These are phyloP conservation scores for Porogramme epimiltina DNA, from an alignment of 1,284 basidiomycete genomes.

Conservation along the genomic window DNA sequence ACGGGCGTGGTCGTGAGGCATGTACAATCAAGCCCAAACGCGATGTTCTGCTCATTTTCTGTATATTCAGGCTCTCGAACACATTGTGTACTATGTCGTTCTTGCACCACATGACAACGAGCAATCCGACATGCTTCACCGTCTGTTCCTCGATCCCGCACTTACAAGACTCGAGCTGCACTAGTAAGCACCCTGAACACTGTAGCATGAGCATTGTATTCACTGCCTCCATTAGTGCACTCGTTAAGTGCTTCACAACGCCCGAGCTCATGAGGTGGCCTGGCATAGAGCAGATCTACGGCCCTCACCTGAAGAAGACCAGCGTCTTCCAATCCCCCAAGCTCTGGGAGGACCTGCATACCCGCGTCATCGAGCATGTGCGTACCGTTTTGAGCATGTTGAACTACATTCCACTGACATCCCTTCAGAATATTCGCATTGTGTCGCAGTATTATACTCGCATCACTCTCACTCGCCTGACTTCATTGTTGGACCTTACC, in stretches of 20 bases:
- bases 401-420: conserved; percentile 2
- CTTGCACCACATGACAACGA: conserved; percentile 96
- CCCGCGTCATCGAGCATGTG: conserved; percentile 96
- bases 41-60: background rate
- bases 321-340: conserved; percentile 81
- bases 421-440: conserved; percentile 88
- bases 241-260: conserved; percentile 96
- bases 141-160: conserved; percentile 79
- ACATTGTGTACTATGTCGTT: conserved; percentile 94
- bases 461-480: conserved; percentile 84
- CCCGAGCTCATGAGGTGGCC: conserved; percentile 98
- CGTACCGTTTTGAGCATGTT: conserved; percentile 33
- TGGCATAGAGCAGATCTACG: conserved; percentile 91
- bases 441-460: conserved; percentile 94
- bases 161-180: conserved; percentile 84
- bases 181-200: conserved; percentile 59
- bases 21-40: conserved; percentile 28
- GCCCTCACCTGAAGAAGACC: conserved; percentile 79
- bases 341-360: conserved; percentile 95
- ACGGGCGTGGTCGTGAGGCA: conserved; percentile 74
- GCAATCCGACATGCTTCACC: conserved; percentile 95
- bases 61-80: conserved; percentile 75
- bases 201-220: conserved; percentile 2
- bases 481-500: conserved; percentile 87
- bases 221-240: conserved; percentile 60